These are phyloP conservation scores for Hippophae gyantsensis DNA, from an alignment of 306 rosid genomes.

Conservation along the genomic window DNA sequence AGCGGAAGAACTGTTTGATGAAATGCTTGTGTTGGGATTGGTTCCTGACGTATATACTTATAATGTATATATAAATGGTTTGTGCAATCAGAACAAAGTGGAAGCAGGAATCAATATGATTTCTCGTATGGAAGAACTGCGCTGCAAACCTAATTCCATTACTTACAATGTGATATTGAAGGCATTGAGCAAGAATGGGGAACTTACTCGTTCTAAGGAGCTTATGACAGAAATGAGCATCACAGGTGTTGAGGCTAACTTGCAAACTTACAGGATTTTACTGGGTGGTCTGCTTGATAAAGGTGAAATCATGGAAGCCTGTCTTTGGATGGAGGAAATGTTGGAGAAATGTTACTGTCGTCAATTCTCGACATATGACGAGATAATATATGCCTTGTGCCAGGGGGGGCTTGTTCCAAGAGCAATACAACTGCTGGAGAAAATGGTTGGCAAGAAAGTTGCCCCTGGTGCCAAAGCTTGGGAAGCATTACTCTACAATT, in stretches of 20 bases:
- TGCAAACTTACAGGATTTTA: constrained; percentile 46
- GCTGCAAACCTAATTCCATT: constrained; percentile 60
- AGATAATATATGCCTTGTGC: constrained; percentile 46
- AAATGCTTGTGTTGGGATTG: constrained; percentile 63
- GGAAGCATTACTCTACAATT: constrained; percentile 46
- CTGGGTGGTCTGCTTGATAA: constrained; percentile 47
- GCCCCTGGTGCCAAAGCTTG: constrained; percentile 44
- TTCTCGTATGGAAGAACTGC: constrained; percentile 52
- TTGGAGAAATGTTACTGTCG: constrained; percentile 34
- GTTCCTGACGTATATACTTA: constrained; percentile 62
- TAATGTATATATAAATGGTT: constrained; percentile 54
- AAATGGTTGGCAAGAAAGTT: constrained; percentile 30
- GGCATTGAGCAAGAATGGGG: constrained; percentile 32
- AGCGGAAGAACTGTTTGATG: constrained; percentile 60
- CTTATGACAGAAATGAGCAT: constrained; percentile 42
- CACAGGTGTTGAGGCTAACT: constrained; percentile 47
- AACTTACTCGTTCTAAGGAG: constrained; percentile 30
- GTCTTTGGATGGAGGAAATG: constrained; percentile 53
- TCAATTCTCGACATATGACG: constrained; percentile 41
- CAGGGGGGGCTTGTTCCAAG: constrained; percentile 36
- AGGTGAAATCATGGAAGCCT: constrained; percentile 48
- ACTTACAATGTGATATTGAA: constrained; percentile 55
- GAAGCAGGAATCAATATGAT: constrained; percentile 39
- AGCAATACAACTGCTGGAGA: constrained; percentile 41
- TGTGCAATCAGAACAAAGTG: constrained; percentile 52